Percentiles rank a stretch among this genome's conserved stretches.
phyloP scores from a whole-genome alignment of 1,284 basidiomycete genomes.

The Naganishia liquefaciens region DNA sequence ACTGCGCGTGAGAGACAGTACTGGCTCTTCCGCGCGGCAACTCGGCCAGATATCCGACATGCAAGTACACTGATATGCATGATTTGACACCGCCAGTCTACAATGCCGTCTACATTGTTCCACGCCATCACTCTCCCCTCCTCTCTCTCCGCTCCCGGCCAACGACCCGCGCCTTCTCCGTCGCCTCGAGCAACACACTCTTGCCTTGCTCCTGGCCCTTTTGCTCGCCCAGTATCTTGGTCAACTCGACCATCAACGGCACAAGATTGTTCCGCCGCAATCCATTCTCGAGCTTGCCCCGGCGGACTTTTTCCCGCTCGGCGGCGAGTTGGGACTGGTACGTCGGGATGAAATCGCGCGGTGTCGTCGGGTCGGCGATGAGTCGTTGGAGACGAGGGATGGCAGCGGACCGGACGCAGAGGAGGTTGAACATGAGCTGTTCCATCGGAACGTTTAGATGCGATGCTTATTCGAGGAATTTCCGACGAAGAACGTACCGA shows the following conservation, averaged over 20 bases:
- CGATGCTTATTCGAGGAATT: not conserved
- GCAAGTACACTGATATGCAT: too few species aligned
- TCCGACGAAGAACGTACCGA: slow-evolving; percentile 61
- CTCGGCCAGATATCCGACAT: too few species aligned
- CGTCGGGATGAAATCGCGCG: slow-evolving; percentile 57
- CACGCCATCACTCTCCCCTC: slow-evolving; percentile 50
- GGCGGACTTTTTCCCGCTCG: slow-evolving; percentile 72
- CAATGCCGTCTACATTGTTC: not conserved
- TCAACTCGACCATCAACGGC: slow-evolving; percentile 42
- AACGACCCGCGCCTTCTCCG: slow-evolving; percentile 64
- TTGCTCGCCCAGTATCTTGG: slow-evolving; percentile 47
- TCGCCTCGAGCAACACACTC: slow-evolving; percentile 29
- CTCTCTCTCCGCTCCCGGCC: slow-evolving; percentile 60
- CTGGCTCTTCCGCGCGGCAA: too few species aligned
- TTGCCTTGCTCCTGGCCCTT: slow-evolving; percentile 38
- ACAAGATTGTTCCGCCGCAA: slow-evolving; percentile 60
- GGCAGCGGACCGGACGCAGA: slow-evolving; percentile 78
- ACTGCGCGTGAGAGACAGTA: too few species aligned
- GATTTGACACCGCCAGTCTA: not conserved
- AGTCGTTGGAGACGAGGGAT: slow-evolving; percentile 67
- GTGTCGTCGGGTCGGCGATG: slow-evolving; percentile 56
- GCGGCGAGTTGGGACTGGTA: slow-evolving; percentile 66
- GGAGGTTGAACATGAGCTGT: slow-evolving; percentile 85
- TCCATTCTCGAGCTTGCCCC: slow-evolving; percentile 63
- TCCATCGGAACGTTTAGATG: slow-evolving; percentile 19